Conservation (phyloP, 805 yeast genomes). For the Dipodascus albidus region DNA sequence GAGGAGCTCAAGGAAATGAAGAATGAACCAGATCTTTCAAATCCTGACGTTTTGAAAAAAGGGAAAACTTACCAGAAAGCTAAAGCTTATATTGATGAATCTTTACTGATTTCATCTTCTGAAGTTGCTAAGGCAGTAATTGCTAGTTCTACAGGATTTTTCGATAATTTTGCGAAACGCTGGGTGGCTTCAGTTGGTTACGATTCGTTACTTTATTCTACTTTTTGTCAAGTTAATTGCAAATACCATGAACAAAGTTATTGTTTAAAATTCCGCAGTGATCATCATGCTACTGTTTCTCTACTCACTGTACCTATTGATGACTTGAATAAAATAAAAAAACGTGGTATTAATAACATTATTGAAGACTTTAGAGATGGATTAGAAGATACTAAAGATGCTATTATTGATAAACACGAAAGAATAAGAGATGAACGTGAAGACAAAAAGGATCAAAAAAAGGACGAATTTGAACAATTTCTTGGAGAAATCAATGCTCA, state of each 20-base stretch:
- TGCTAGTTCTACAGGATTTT: constrained; percentile 10
- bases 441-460: constrained; percentile 42
- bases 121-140: constrained; percentile 13
- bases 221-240: constrained; percentile 14
- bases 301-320: constrained; percentile 1
- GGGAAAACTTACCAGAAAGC: constrained; percentile 1
- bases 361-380: constrained; percentile 19
- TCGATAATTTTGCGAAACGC: constrained; percentile 13
- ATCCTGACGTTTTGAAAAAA: not conserved
- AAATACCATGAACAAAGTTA: constrained; percentile 10
- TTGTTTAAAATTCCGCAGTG: constrained; percentile 8
- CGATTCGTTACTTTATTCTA: constrained; percentile 10
- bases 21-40: not conserved
- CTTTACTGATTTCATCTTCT: constrained; percentile 6
- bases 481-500: constrained; percentile 52
- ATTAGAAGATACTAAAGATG: constrained; percentile 55
- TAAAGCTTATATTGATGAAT: constrained; percentile 2
- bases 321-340: not conserved
- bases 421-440: constrained; percentile 21
- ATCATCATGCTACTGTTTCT: constrained; percentile 6
- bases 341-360: not conserved
- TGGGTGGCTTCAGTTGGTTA: constrained; percentile 13
- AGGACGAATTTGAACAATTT: constrained; percentile 43
- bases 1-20: not conserved
- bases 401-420: constrained; percentile 42